Conservation (phyloP, 1,284 basidiomycete species). For the Ustilago tritici region DNA sequence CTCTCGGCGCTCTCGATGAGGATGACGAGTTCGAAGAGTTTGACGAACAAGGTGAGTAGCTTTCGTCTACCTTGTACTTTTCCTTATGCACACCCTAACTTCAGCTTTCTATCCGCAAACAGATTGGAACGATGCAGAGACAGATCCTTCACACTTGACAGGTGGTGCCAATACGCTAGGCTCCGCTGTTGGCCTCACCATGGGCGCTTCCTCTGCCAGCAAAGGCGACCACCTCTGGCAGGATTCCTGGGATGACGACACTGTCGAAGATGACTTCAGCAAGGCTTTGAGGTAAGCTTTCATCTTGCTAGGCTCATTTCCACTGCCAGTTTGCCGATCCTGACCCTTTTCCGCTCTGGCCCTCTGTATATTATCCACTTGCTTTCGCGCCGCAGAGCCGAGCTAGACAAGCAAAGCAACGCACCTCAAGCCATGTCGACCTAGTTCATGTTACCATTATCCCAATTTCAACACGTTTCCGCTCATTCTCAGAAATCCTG, state of each 20-base stretch:
- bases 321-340: background rate
- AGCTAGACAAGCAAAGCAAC: constrained; percentile 55
- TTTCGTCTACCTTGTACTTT: background rate
- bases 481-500: background rate
- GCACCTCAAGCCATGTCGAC: constrained; percentile 58
- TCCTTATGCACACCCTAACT: background rate
- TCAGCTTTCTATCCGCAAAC: constrained; percentile 5
- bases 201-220: constrained; percentile 46
- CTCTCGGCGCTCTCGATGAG: constrained; percentile 66
- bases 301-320: background rate
- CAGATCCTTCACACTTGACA: constrained; percentile 79
- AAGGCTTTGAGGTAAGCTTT: constrained; percentile 84
- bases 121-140: constrained; percentile 89
- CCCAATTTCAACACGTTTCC: constrained; percentile 5
- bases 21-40: constrained; percentile 70
- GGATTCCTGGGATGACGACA: constrained; percentile 99
- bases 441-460: constrained; percentile 11
- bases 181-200: constrained; percentile 46
- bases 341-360: background rate
- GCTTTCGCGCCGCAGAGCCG: constrained; percentile 36
- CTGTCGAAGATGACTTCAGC: constrained; percentile 96
- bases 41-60: constrained; percentile 63
- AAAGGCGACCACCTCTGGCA: constrained; percentile 84
- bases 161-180: constrained; percentile 38
- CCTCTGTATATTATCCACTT: background rate